Evolutionary conservation across 2,329 filamentous ascomycete species (phyloP).

Genomic region (Xylariales sp.): DNA sequence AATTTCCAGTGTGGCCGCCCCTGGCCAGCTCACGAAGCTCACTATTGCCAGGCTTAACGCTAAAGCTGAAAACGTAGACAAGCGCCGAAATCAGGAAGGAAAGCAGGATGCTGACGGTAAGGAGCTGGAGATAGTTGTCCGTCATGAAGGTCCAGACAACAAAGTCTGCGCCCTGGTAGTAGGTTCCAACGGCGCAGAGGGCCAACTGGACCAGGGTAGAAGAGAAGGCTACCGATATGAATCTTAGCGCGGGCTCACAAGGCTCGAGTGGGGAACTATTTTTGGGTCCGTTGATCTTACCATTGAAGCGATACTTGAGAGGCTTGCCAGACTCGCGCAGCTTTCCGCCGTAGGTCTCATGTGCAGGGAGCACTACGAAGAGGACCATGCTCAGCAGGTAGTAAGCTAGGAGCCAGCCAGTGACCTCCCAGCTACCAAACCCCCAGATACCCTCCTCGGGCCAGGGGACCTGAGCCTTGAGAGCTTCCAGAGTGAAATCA

Average conservation of each 20-base stretch:
- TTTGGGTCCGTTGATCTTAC: too few species aligned
- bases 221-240: constrained; percentile 60
- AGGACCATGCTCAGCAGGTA: constrained; percentile 72
- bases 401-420: constrained; percentile 70
- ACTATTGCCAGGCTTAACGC: too few species aligned
- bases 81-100: too few species aligned
- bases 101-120: constrained; percentile 74
- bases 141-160: too few species aligned
- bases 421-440: constrained; percentile 65
- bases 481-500: neutral
- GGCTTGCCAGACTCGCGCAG: too few species aligned
- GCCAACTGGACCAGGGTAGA: constrained; percentile 71
- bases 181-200: constrained; percentile 69
- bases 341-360: too few species aligned
- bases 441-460: constrained; percentile 65
- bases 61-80: too few species aligned
- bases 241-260: constrained; percentile 12
- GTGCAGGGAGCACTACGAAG: too few species aligned
- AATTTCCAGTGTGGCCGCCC: constrained; percentile 77
- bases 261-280: too few species aligned
- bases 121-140: too few species aligned
- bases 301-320: too few species aligned
- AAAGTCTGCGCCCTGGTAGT: too few species aligned
- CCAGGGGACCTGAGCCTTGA: constrained; percentile 72
- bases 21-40: constrained; percentile 73